phyloP scores from a whole-genome alignment of 2,329 filamentous ascomycete species.

The Fusarium liriodendri region DNA sequence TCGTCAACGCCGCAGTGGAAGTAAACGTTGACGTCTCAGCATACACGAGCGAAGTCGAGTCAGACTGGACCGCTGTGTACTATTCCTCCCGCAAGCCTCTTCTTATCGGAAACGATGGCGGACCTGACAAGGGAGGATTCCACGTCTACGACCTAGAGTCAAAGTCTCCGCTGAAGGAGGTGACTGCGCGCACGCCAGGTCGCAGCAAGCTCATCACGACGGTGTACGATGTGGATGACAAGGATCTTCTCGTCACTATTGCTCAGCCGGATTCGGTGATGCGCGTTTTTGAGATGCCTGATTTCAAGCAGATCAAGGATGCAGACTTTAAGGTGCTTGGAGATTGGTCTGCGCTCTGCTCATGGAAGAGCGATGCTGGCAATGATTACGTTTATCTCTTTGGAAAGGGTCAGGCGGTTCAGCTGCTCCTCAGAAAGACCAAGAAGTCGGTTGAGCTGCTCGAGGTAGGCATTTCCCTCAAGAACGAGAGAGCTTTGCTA shows the following conservation, averaged over 20 bases:
- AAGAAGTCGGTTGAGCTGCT: slow-evolving; percentile 49
- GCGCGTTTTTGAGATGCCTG: slow-evolving; percentile 51
- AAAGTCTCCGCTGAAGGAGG: slow-evolving; percentile 46
- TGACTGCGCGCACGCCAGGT: slow-evolving; percentile 50
- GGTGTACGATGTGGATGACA: slow-evolving; percentile 50
- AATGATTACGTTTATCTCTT: slow-evolving; percentile 59
- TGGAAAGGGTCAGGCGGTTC: slow-evolving; percentile 54
- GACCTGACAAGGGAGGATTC: slow-evolving; percentile 56
- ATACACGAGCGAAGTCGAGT: slow-evolving; percentile 51
- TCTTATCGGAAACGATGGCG: slow-evolving; percentile 60
- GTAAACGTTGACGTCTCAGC: slow-evolving; percentile 48
- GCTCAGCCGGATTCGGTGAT: slow-evolving; percentile 56
- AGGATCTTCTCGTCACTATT: slow-evolving; percentile 55
- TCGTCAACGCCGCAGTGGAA: slow-evolving; percentile 30
- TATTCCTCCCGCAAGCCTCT: slow-evolving; percentile 50
- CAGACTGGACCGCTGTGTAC: slow-evolving; percentile 55
- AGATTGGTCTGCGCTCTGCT: slow-evolving; percentile 60
- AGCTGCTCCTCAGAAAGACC: slow-evolving; percentile 51
- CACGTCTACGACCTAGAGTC: slow-evolving; percentile 51
- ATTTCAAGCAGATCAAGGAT: slow-evolving; percentile 45
- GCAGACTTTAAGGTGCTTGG: slow-evolving; percentile 52
- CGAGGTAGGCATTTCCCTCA: slow-evolving; percentile 42
- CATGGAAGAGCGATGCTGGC: slow-evolving; percentile 55
- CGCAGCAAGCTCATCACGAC: slow-evolving; percentile 59
- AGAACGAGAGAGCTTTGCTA: background rate